Evolutionary conservation across 257 asterid species (phyloP), one percentile per base, ranked within the genome.

Genomic region (Ocimum tenuiflorum): DNA sequence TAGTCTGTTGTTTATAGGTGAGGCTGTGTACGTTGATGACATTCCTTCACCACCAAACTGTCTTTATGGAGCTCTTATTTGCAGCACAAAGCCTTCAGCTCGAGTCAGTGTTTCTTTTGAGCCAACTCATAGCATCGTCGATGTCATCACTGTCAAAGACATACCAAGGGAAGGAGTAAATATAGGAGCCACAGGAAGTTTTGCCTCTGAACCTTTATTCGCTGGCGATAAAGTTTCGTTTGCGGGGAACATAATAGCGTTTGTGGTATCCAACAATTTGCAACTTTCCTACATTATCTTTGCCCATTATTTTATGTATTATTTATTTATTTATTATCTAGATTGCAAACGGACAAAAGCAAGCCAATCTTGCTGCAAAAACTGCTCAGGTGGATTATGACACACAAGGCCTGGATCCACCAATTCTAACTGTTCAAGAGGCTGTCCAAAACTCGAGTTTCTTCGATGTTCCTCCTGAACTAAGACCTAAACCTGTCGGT

Each of bases 371-470:
- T 57, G 95, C 91, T 65, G 91, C 96, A 18, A 69, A 13, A 68
- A 70, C 43, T 14, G 85, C 91, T 51, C 12, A 65, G n/a, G 65
- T 88, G 69, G 81, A 78, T 27, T 88, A 88, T 45, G 89, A 86
- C 49, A 71, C 78, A 2, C 65, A 70, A 70, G 76, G 73, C 69
- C 48, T 88, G 62, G 88, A 84, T 60, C 81, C 87, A 2, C 88
- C 94, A 51, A 84, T 88, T 65, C 64, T 84, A 67, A 86, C 89
- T 3, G 94, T 86, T 41, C 95, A 88, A 74, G 88, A 88, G 45
- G 95, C 95, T 45, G 87, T 86, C 53, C 75, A 75, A 48, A 60
- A 57, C 18, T 78, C 91, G 36, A 86, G 96, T 56, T 86, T 79
- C 69, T 52, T 77, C 33, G 87, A 78, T 1, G 72, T 78, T 63